A percentile compares a stretch with the other conserved stretches of the same genome.
These are phyloP conservation scores for Cryptosporidium tyzzeri DNA, from an alignment of 169 alveolate genomes.

Conservation along the genomic window DNA sequence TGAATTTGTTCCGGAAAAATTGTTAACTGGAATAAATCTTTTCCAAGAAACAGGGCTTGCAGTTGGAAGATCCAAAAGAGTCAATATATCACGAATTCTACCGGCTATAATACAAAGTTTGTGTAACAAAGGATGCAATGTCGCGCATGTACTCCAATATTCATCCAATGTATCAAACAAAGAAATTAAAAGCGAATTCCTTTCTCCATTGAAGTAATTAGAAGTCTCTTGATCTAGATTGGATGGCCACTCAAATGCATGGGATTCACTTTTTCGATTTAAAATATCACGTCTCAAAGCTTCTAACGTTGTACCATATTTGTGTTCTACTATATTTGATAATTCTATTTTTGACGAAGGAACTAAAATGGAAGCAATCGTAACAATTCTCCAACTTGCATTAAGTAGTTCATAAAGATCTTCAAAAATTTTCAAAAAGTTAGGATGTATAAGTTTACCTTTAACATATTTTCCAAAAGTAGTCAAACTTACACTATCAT, in stretches of 20 bases:
- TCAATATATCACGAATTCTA: constrained; percentile 11
- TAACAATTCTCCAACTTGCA: constrained; percentile 66
- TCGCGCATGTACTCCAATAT: constrained; percentile 60
- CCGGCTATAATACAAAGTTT: constrained; percentile 10
- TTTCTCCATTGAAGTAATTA: constrained; percentile 9
- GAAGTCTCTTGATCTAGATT: constrained; percentile 12
- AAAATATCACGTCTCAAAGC: constrained; percentile 53
- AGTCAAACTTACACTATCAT: background rate
- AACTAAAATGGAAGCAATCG: constrained; percentile 59
- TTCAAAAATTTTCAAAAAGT: constrained; percentile 28
- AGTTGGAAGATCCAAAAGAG: constrained; percentile 41
- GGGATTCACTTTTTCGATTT: constrained; percentile 23
- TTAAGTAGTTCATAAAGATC: constrained; percentile 50
- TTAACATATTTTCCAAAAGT: constrained; percentile 25
- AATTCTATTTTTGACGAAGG: constrained; percentile 61
- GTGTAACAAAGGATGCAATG: constrained; percentile 48
- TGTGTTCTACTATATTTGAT: constrained; percentile 47
- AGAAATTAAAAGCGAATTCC: constrained; percentile 27
- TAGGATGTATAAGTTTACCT: background rate
- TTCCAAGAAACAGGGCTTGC: constrained; percentile 42
- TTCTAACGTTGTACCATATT: constrained; percentile 67
- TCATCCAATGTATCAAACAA: constrained; percentile 72
- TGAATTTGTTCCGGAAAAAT: background rate
- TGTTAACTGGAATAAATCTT: constrained; percentile 8
- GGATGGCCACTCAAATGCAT: constrained; percentile 49